phyloP scores from a whole-genome alignment of 441 rosid species.

The Flueggea neowawraea region DNA sequence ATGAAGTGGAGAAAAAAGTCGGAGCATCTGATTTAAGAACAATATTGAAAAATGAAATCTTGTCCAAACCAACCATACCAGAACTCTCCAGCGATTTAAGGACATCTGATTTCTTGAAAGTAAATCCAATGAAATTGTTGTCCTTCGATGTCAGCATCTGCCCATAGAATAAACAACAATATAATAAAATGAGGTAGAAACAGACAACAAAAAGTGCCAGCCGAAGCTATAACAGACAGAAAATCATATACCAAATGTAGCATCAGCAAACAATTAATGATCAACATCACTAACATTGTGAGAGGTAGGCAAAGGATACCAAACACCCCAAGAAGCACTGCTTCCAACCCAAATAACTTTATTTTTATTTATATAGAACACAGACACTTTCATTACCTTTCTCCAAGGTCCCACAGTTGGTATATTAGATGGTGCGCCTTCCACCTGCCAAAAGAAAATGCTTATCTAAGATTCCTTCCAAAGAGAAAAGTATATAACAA shows the following conservation, averaged over 20 bases:
- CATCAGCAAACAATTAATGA: too few relatives aligned
- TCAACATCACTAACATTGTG: too few relatives aligned
- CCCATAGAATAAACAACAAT: constrained; percentile 21
- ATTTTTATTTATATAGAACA: background rate
- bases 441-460: constrained; percentile 48
- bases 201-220: constrained; percentile 1
- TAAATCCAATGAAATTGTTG: constrained; percentile 89
- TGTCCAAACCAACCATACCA: constrained; percentile 41
- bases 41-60: background rate
- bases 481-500: too few relatives aligned
- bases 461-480: too few relatives aligned
- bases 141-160: constrained; percentile 98
- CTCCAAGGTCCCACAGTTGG: constrained; percentile 96
- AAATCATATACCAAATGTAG: too few relatives aligned
- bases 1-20: background rate
- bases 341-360: too few relatives aligned
- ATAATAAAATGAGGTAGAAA: background rate
- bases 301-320: background rate
- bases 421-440: constrained; percentile 55
- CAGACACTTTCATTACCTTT: constrained; percentile 46
- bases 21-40: background rate
- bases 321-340: background rate
- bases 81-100: constrained; percentile 68
- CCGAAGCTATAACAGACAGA: too few relatives aligned
- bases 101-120: constrained; percentile 85